Conservation (phyloP, 208 protist species). For the Herpetomonas muscarum region DNA sequence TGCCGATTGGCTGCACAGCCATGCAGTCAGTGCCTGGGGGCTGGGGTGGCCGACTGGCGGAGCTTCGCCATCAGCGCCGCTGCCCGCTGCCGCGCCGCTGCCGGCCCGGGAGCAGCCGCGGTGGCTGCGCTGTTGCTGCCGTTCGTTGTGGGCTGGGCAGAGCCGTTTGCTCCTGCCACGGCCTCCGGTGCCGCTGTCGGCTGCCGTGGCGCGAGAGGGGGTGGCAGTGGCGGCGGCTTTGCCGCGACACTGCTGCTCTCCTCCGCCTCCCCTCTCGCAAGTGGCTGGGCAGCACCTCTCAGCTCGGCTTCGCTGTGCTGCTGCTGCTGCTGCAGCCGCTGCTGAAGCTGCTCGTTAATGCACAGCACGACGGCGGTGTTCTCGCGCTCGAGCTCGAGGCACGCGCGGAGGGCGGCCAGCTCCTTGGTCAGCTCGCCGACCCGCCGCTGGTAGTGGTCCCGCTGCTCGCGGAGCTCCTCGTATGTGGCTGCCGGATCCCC, state of each 20-base stretch:
- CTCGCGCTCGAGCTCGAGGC: conserved; percentile 4
- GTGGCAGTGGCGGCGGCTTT: neutral
- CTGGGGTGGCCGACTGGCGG: neutral
- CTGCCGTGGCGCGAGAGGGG: neutral
- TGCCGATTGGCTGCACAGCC: too few relatives aligned
- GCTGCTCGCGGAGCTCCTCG: conserved; percentile 20
- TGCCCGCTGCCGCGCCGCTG: neutral
- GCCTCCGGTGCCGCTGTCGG: neutral
- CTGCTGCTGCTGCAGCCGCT: neutral
- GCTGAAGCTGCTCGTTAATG: conserved; percentile 19
- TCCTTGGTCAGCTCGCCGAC: conserved; percentile 10
- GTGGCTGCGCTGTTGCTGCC: neutral
- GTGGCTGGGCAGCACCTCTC: neutral
- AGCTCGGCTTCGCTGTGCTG: neutral
- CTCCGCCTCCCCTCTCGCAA: neutral
- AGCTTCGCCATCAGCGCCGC: conserved; percentile 4
- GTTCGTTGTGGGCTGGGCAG: neutral
- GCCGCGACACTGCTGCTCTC: neutral
- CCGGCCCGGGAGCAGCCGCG: neutral
- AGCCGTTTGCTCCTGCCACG: neutral
- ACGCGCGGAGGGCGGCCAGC: conserved; percentile 11
- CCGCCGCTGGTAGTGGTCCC: conserved; percentile 21
- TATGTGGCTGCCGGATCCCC: too few relatives aligned
- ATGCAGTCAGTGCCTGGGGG: too few relatives aligned
- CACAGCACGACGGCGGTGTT: conserved; percentile 3